phyloP scores from a whole-genome alignment of 495 filamentous ascomycete species.

The Penicillium bialowiezense region DNA sequence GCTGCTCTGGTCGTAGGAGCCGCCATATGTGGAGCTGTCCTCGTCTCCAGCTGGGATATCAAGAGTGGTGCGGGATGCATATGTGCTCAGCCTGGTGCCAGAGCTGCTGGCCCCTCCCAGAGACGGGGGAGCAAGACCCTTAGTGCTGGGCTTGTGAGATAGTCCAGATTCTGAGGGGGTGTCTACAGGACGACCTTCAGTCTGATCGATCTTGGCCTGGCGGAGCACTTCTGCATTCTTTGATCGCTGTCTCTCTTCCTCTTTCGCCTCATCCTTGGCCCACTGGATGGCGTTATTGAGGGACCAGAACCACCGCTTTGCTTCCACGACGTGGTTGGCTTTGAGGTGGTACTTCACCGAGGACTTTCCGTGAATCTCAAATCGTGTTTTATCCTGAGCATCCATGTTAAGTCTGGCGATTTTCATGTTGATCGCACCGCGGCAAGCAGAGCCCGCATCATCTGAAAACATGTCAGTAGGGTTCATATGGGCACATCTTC shows the following conservation, averaged over 20 bases:
- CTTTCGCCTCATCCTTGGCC: slow-evolving; percentile 93
- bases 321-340: slow-evolving; percentile 78
- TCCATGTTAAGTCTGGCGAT: slow-evolving; percentile 95
- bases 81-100: slow-evolving; percentile 39
- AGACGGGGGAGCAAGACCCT: slow-evolving; percentile 35
- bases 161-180: slow-evolving; percentile 31
- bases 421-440: slow-evolving; percentile 97
- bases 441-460: slow-evolving; percentile 70
- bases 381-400: slow-evolving; percentile 91
- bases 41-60: slow-evolving; percentile 49
- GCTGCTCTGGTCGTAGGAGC: slow-evolving; percentile 56
- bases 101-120: slow-evolving; percentile 33
- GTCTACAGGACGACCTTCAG: slow-evolving; percentile 37
- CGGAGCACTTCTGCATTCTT: slow-evolving; percentile 73
- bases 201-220: slow-evolving; percentile 66
- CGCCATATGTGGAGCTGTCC: slow-evolving; percentile 50
- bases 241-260: slow-evolving; percentile 72
- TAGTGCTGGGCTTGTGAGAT: slow-evolving; percentile 36
- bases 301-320: slow-evolving; percentile 82
- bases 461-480: slow-evolving; percentile 46
- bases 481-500: background rate
- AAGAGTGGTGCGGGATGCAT: slow-evolving; percentile 51
- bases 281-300: slow-evolving; percentile 98
- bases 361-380: slow-evolving; percentile 95
- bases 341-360: slow-evolving; percentile 99